Evolutionary conservation across 1,284 basidiomycete species (phyloP).

Genomic region (Ganoderma resinaceum): DNA sequence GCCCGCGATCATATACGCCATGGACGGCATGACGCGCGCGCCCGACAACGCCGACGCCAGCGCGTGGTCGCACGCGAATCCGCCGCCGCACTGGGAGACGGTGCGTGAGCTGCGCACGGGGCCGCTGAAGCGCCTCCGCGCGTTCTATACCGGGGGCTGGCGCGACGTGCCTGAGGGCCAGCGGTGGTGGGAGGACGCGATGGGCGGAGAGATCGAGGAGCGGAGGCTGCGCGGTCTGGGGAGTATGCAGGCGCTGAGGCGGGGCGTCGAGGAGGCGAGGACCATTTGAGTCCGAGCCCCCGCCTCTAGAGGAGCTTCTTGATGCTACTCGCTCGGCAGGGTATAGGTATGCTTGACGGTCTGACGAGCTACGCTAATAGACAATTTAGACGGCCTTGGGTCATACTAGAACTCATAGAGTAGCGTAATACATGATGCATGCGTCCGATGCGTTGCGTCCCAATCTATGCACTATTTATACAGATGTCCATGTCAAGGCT

Average conservation of each 20-base stretch:
- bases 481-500: background rate
- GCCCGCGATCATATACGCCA: constrained; percentile 63
- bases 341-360: background rate
- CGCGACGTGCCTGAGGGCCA: constrained; percentile 56
- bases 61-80: constrained; percentile 51
- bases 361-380: background rate
- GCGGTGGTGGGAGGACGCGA: constrained; percentile 71
- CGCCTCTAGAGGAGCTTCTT: background rate
- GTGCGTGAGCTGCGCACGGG: constrained; percentile 45
- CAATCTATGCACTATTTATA: background rate
- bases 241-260: constrained; percentile 48
- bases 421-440: background rate
- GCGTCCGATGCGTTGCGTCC: background rate
- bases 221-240: constrained; percentile 50
- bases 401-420: background rate
- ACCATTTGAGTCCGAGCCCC: constrained; percentile 17
- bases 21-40: constrained; percentile 56
- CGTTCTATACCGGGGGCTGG: constrained; percentile 64
- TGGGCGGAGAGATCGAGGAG: constrained; percentile 57
- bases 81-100: constrained; percentile 60
- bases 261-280: constrained; percentile 50
- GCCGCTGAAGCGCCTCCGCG: constrained; percentile 47
- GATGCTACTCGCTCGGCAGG: background rate
- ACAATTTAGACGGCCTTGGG: background rate
- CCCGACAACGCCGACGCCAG: constrained; percentile 7